A percentile compares a stretch with the other conserved stretches of the same genome.
These are phyloP conservation scores for Atkinsonella texensis DNA, from an alignment of 2,329 filamentous ascomycete genomes.

Conservation along the genomic window DNA sequence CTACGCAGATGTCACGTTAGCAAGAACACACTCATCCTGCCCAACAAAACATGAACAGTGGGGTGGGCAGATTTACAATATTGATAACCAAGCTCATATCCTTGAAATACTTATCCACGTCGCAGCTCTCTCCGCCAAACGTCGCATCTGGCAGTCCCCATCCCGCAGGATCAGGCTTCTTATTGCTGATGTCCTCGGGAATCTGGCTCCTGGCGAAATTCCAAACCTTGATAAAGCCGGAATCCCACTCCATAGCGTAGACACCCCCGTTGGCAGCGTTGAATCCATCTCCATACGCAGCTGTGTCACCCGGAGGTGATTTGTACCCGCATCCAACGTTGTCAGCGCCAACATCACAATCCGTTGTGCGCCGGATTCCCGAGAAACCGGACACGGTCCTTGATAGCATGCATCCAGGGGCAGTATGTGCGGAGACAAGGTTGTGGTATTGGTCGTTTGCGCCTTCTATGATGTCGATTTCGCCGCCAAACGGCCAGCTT, in stretches of 20 bases:
- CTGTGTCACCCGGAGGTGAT: conserved; percentile 26
- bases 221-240: conserved; percentile 57
- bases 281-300: conserved; percentile 50
- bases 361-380: conserved; percentile 16
- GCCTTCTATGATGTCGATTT: conserved; percentile 61
- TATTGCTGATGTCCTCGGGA: conserved; percentile 50
- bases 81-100: conserved; percentile 63
- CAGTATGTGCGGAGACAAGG: conserved; percentile 50
- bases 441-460: conserved; percentile 50
- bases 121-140: conserved; percentile 54
- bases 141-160: conserved; percentile 61
- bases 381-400: conserved; percentile 11
- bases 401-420: conserved; percentile 19
- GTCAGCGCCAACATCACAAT: conserved; percentile 25
- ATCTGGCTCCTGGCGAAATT: conserved; percentile 58
- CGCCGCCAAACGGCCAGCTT: conserved; percentile 51
- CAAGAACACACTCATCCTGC: not conserved
- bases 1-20: conserved; percentile 15
- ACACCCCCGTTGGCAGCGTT: conserved; percentile 56
- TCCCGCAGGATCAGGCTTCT: conserved; percentile 44
- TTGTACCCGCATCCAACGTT: conserved; percentile 35
- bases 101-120: conserved; percentile 53
- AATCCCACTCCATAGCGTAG: conserved; percentile 61
- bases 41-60: not conserved
- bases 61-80: conserved; percentile 30